Evolutionary conservation across 768 basidiomycete species (phyloP).

Genomic region (Boletus pseudopeckii): DNA sequence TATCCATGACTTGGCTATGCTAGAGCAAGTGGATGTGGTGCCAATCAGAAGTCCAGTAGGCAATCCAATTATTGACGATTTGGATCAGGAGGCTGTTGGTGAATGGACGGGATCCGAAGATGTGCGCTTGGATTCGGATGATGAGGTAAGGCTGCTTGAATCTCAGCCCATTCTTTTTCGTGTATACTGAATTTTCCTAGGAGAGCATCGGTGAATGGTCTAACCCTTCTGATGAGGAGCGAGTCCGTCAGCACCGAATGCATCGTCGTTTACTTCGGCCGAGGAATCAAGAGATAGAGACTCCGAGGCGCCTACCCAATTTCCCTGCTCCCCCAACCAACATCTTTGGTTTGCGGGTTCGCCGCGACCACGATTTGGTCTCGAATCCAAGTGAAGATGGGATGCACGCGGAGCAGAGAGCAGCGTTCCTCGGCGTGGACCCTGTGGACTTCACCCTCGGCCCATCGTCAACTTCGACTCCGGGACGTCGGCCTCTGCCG

Average conservation of each 20-base stretch:
- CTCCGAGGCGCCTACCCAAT: conserved; percentile 69
- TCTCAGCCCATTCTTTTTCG: neutral
- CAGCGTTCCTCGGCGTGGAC: conserved; percentile 44
- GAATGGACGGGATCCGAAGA: conserved; percentile 89
- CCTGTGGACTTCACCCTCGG: conserved; percentile 44
- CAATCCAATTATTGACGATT: conserved; percentile 33
- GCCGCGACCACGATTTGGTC: conserved; percentile 64
- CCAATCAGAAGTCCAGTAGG: conserved; percentile 33
- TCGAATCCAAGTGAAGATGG: conserved; percentile 88
- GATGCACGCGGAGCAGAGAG: conserved; percentile 30
- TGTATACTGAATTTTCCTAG: conserved; percentile 14
- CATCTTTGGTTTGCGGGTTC: conserved; percentile 38
- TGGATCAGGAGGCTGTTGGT: conserved; percentile 42
- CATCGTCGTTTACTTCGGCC: conserved; percentile 58
- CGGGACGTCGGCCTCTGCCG: conserved; percentile 50
- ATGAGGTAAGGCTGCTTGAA: conserved; percentile 50
- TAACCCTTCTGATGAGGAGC: conserved; percentile 88
- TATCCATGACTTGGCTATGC: conserved; percentile 34
- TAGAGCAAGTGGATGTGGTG: conserved; percentile 27
- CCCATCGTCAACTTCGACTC: conserved; percentile 42
- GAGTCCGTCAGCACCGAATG: conserved; percentile 63
- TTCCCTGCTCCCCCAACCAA: conserved; percentile 75
- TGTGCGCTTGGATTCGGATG: conserved; percentile 54
- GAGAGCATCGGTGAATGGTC: conserved; percentile 89
- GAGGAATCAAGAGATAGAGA: conserved; percentile 48